A percentile compares a stretch with the other conserved stretches of the same genome.
Conservation (phyloP, 2,329 filamentous ascomycete species). For the Paraphaeosphaeria sporulosa region DNA sequence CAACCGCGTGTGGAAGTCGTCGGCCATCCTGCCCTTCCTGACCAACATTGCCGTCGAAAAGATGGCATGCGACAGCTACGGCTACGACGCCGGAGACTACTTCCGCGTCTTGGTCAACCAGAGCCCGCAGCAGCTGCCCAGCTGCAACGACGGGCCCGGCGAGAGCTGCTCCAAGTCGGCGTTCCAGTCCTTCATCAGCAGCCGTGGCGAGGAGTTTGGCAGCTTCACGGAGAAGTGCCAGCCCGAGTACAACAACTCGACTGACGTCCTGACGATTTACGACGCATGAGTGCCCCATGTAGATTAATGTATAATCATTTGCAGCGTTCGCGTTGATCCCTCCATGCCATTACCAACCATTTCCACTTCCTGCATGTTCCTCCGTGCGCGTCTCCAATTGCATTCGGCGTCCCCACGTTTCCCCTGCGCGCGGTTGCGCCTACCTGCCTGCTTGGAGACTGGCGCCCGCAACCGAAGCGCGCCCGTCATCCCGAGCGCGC, state of each 20-base stretch:
- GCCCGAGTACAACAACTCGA: constrained; percentile 54
- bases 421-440: too few species aligned
- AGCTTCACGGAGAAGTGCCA: constrained; percentile 53
- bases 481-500: background rate
- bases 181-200: constrained; percentile 54
- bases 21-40: constrained; percentile 69
- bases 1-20: constrained; percentile 68
- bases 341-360: background rate
- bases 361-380: background rate
- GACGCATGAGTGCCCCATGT: constrained; percentile 15
- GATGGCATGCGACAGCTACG: constrained; percentile 67
- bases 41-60: constrained; percentile 72
- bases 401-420: constrained; percentile 1
- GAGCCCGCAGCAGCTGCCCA: constrained; percentile 57
- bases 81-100: constrained; percentile 60
- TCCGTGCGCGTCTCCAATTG: background rate
- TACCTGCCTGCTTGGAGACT: too few species aligned
- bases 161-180: constrained; percentile 57
- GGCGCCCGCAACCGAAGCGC: background rate
- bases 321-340: background rate
- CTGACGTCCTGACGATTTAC: constrained; percentile 49
- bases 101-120: constrained; percentile 61
- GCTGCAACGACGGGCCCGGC: constrained; percentile 59
- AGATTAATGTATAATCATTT: constrained; percentile 16
- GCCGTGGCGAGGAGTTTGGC: constrained; percentile 54